Conservation (phyloP, 2,329 filamentous ascomycete species). For the Orbilia javanica region DNA sequence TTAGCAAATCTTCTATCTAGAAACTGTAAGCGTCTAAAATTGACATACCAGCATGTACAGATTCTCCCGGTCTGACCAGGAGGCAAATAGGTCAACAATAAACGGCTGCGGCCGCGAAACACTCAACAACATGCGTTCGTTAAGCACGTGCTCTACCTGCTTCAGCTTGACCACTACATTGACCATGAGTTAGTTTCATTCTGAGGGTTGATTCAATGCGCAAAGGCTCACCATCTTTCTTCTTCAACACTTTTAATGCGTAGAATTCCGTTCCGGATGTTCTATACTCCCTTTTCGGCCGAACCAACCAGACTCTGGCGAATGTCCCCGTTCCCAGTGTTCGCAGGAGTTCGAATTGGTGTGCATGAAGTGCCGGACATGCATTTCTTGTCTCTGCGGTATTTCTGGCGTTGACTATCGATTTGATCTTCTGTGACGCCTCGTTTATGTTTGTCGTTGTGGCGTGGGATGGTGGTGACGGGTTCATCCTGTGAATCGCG, state of each 20-base stretch:
- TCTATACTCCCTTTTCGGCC: slow-evolving; percentile 70
- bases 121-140: slow-evolving; percentile 82
- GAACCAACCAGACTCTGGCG: slow-evolving; percentile 83
- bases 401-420: slow-evolving; percentile 54
- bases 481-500: slow-evolving; percentile 43
- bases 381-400: slow-evolving; percentile 61
- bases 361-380: slow-evolving; percentile 65
- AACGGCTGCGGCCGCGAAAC: slow-evolving; percentile 85
- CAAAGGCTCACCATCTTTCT: slow-evolving; percentile 67
- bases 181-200: slow-evolving; percentile 46
- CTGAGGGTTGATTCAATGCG: not conserved
- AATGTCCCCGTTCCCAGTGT: slow-evolving; percentile 83
- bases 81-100: slow-evolving; percentile 81
- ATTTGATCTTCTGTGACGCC: slow-evolving; percentile 38
- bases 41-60: slow-evolving; percentile 78
- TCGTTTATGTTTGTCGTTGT: slow-evolving; percentile 6
- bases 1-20: not conserved
- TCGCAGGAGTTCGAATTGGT: slow-evolving; percentile 79
- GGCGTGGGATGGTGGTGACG: slow-evolving; percentile 25
- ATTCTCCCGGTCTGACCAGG: slow-evolving; percentile 82
- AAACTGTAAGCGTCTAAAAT: slow-evolving; percentile 5
- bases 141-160: slow-evolving; percentile 87
- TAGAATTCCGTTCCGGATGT: slow-evolving; percentile 61
- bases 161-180: slow-evolving; percentile 79
- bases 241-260: slow-evolving; percentile 63